These are phyloP conservation scores for Apiospora pterosperma DNA, from an alignment of 2,329 filamentous ascomycete species.

Conservation along the genomic window DNA sequence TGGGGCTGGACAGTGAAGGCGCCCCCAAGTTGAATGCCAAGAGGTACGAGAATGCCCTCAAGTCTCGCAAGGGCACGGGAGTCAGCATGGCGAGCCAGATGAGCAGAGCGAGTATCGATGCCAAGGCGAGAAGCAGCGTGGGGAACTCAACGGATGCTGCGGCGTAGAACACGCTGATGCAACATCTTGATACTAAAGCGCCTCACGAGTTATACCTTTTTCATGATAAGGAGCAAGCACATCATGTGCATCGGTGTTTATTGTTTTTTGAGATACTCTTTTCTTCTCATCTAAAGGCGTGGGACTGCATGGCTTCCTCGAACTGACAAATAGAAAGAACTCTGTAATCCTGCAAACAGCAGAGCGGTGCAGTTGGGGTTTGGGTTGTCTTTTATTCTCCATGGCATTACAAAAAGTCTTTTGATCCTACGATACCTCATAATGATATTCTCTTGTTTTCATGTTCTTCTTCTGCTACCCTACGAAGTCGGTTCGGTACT, in stretches of 20 bases:
- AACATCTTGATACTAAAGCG: too few relatives aligned
- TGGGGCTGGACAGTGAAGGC: slow-evolving; percentile 51
- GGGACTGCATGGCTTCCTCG: too few relatives aligned
- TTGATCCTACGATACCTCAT: slow-evolving; percentile 1
- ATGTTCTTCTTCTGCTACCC: too few relatives aligned
- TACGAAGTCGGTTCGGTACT: too few relatives aligned
- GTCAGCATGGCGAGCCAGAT: slow-evolving; percentile 48
- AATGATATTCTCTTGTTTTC: not conserved
- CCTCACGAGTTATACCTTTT: not conserved
- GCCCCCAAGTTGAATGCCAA: slow-evolving; percentile 24
- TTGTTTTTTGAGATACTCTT: not conserved
- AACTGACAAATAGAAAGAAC: not conserved
- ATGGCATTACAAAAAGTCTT: not conserved
- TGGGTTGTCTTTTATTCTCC: not conserved
- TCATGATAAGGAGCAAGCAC: not conserved
- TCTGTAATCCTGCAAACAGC: not conserved
- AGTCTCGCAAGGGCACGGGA: slow-evolving; percentile 51
- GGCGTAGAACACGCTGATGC: too few relatives aligned
- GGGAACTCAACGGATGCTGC: not conserved
- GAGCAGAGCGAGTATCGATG: slow-evolving; percentile 37
- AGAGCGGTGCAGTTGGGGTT: not conserved
- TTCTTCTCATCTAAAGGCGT: not conserved
- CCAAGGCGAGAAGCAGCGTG: slow-evolving; percentile 12
- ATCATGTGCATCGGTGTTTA: not conserved
- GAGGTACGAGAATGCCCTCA: slow-evolving; percentile 44